These are phyloP conservation scores for Acacia concinna DNA, from an alignment of 331 rosid genomes.

Conservation along the genomic window DNA sequence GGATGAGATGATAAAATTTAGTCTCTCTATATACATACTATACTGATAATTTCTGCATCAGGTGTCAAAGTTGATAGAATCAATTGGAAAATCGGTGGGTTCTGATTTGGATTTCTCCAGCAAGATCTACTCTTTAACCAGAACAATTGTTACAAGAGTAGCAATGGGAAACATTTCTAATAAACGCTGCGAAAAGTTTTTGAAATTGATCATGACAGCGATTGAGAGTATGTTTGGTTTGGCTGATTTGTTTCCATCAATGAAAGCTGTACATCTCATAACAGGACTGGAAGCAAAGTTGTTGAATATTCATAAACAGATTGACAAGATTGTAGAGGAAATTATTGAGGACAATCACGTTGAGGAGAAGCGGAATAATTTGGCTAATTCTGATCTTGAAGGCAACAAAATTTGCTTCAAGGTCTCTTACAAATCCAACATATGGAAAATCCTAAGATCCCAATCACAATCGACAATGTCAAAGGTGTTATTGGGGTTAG, in stretches of 20 bases:
- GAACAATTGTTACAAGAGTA: neutral
- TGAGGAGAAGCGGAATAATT: neutral
- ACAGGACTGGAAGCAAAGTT: neutral
- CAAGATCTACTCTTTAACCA: neutral
- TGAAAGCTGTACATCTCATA: neutral
- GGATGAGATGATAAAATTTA: too few relatives aligned
- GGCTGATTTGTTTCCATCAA: neutral
- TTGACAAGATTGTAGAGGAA: slow-evolving; percentile 1
- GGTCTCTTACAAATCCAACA: neutral
- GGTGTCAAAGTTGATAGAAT: neutral
- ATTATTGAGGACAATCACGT: neutral
- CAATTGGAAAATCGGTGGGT: neutral
- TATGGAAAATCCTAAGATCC: neutral
- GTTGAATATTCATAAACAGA: neutral
- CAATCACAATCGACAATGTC: slow-evolving; percentile 11
- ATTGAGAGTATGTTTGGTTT: neutral
- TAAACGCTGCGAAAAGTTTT: neutral
- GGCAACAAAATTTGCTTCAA: neutral
- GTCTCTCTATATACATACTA: too few relatives aligned
- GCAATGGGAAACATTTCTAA: slow-evolving; percentile 15
- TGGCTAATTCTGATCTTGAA: too few relatives aligned
- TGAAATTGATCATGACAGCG: neutral
- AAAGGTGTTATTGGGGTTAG: slow-evolving; percentile 30
- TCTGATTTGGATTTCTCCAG: neutral
- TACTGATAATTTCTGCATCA: neutral